These are phyloP conservation scores for Solanum rostratum DNA, from an alignment of 257 asterid genomes.

Conservation along the genomic window DNA sequence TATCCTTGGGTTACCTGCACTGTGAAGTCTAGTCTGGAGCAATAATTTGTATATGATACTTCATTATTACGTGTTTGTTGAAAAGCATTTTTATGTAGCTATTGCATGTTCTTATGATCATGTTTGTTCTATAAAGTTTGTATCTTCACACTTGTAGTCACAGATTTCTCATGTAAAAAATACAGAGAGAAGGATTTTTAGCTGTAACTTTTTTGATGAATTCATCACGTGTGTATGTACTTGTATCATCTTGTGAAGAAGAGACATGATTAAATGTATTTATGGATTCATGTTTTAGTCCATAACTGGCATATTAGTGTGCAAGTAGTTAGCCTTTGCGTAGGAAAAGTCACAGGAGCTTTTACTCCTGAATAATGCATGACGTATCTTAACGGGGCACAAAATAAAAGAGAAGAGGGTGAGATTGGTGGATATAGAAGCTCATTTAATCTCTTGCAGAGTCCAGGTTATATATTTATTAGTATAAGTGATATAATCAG, in stretches of 20 bases:
- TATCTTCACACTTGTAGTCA: conserved; percentile 30
- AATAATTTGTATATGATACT: conserved; percentile 35
- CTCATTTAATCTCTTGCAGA: not conserved
- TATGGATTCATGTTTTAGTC: not conserved
- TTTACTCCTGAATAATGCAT: not conserved
- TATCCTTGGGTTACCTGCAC: conserved; percentile 10
- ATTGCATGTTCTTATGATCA: conserved; percentile 17
- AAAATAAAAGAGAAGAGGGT: not conserved
- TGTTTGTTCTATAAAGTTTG: conserved; percentile 19
- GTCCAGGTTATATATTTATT: not conserved
- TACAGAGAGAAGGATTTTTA: conserved; percentile 7
- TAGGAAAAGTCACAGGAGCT: not conserved
- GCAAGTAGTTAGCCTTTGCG: not conserved
- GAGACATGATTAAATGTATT: not conserved
- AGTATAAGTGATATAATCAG: not conserved
- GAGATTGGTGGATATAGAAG: not conserved
- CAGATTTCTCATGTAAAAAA: conserved; percentile 15
- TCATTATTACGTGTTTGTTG: conserved; percentile 27
- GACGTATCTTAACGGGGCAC: not conserved
- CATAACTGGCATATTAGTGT: not conserved
- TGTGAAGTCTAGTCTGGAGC: conserved; percentile 21
- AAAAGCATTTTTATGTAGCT: conserved; percentile 20
- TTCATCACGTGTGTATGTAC: not conserved
- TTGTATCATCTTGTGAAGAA: not conserved
- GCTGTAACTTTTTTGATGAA: not conserved